These are phyloP conservation scores for Lablab purpureus DNA, from an alignment of 306 rosid species.

Conservation along the genomic window DNA sequence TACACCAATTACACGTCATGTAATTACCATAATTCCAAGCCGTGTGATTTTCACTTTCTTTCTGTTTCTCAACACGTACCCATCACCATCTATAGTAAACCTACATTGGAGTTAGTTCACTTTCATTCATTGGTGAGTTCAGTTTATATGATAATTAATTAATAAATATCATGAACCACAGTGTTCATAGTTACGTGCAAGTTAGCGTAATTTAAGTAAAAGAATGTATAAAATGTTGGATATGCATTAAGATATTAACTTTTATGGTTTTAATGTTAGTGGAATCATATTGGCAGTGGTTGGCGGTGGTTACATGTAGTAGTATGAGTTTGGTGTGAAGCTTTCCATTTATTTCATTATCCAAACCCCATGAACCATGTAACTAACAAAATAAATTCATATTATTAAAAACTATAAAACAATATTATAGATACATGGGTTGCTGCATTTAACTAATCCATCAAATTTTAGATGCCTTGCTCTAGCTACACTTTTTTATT, in stretches of 20 bases:
- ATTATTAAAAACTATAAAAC: slow-evolving; percentile 17
- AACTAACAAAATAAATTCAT: slow-evolving; percentile 37
- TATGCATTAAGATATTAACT: too few species aligned
- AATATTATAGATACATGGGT: slow-evolving; percentile 30
- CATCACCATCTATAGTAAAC: slow-evolving; percentile 33
- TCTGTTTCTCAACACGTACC: slow-evolving; percentile 48
- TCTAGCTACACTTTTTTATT: neutral
- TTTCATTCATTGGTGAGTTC: neutral
- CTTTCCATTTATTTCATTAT: slow-evolving; percentile 39
- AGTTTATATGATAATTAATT: slow-evolving; percentile 19
- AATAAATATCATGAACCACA: neutral
- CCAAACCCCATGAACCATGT: slow-evolving; percentile 40
- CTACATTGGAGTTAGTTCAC: slow-evolving; percentile 20
- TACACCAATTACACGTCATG: too few species aligned
- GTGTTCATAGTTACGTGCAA: neutral
- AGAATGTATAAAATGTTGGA: too few species aligned
- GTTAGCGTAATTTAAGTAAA: neutral
- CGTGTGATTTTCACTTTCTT: slow-evolving; percentile 41
- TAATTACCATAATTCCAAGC: slow-evolving; percentile 40
- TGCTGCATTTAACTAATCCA: slow-evolving; percentile 36
- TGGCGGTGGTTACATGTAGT: neutral
- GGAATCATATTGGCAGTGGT: neutral
- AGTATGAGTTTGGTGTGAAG: slow-evolving; percentile 27
- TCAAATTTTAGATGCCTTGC: neutral
- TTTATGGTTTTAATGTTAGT: neutral